Evolutionary conservation across 352 stramenopile genomes (phyloP), one percentile per base, ranked within the genome.

Genomic region (Globisporangium splendens): DNA sequence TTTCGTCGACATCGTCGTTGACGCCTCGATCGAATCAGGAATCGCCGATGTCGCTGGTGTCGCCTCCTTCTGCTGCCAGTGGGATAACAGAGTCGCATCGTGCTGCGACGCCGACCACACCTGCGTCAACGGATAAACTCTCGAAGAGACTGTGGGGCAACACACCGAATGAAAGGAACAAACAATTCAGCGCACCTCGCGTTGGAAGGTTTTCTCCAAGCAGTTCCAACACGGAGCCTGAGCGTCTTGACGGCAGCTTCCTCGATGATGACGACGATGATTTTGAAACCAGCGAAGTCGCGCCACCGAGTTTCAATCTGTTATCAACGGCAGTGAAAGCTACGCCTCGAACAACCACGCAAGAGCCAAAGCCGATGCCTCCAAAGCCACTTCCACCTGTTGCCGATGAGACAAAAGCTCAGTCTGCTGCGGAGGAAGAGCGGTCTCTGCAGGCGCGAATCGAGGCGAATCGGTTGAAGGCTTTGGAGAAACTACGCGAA

Each of bases 381-480:
- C 28, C 28, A 35, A 35, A 35, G 28, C 28, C 28, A 35, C 28
- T 35, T 35, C 28, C 35, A 31, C 6, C 20, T 24, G n/a, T 22
- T 10, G 46, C 10, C 28, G 49, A n/a, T 33, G 22, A 44, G 15
- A 31, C 14, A 22, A 46, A 18, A 8, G n/a, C 7, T 44, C 46
- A 43, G 35, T 14, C 21, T 12, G 14, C 8, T n/a, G 31, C 57
- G 1, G 44, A 67, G 6, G 56, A 67, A n/a, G 56, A 63, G 10
- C 50, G 50, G 0, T 48, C 66, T 42, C 39, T 83, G 3, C 71
- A 65, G 8, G 69, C 75, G 43, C 83, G 80, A n/a, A 84, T 91
- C 22, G 81, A 91, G 73, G 69, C 70, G 35, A 91, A 93, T 48
- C 72, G 81, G 8, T 57, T 78, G 14, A 78, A 79, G 20, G 80